Evolutionary conservation across 164 flowering plant species (phyloP).

Genomic region (Tinospora cordifolia): DNA sequence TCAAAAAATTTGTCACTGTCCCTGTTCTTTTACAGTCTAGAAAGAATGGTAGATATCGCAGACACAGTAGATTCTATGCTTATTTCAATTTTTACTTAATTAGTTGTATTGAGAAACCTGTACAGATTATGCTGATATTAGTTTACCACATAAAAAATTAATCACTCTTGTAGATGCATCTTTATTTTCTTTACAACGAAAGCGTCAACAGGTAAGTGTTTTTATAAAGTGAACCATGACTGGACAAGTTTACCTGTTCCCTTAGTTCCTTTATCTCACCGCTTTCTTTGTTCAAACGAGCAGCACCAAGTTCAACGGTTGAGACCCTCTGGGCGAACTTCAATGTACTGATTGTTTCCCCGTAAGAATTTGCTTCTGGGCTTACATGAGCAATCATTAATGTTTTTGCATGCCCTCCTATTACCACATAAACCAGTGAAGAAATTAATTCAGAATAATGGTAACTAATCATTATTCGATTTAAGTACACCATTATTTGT

Average conservation of each 20-base stretch:
- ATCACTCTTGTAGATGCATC: not conserved
- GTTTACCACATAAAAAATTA: not conserved
- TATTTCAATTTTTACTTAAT: no score
- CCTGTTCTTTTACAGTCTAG: no score
- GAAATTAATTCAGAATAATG: conserved; percentile 2
- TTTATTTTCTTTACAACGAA: not conserved
- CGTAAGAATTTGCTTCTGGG: conserved; percentile 68
- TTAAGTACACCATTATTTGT: not conserved
- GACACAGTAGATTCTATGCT: no score
- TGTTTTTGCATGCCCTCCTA: conserved; percentile 84
- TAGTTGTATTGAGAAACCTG: no score
- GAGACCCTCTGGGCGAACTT: conserved; percentile 86
- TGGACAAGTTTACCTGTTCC: conserved; percentile 47
- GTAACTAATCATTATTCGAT: not conserved
- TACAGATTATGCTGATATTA: no score
- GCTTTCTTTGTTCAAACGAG: conserved; percentile 65
- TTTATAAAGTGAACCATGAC: not conserved
- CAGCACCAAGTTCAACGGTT: conserved; percentile 82
- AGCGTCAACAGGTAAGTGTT: not conserved
- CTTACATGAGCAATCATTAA: conserved; percentile 92
- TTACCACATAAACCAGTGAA: conserved; percentile 15
- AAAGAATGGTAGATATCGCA: no score
- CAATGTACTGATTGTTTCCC: conserved; percentile 69
- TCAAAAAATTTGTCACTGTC: no score
- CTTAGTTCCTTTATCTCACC: conserved; percentile 66